Percentiles rank a stretch among this genome's conserved stretches.
Conservation (phyloP, 352 stramenopile genomes). For the Globisporangium cederbergense region DNA sequence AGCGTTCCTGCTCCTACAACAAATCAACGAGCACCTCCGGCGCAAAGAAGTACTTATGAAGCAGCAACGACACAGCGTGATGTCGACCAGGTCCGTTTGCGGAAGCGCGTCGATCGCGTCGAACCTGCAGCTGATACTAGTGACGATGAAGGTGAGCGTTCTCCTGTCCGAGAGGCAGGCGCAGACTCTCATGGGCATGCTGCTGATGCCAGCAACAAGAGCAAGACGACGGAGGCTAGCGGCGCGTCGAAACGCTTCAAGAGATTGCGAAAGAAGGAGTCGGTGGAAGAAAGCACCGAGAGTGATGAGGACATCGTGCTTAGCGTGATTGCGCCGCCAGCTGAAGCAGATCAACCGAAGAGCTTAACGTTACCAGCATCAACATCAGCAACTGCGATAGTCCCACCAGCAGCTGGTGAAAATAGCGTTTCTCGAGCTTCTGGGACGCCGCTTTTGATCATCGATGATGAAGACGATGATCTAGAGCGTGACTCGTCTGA, state of each 20-base stretch:
- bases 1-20: not conserved
- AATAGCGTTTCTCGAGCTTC: not conserved
- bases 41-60: not conserved
- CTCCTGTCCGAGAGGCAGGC: not conserved
- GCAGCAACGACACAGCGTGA: not conserved
- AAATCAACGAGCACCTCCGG: not conserved
- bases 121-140: not conserved
- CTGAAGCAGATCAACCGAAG: not conserved
- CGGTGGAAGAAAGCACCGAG: slow-evolving; percentile 5
- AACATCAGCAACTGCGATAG: not conserved
- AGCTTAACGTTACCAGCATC: not conserved
- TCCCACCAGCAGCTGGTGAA: not conserved
- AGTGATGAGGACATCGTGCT: slow-evolving; percentile 11
- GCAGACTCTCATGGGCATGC: not conserved
- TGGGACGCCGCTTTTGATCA: not conserved
- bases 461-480: slow-evolving; percentile 43
- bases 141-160: not conserved
- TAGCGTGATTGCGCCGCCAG: not conserved
- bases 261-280: slow-evolving; percentile 7
- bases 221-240: not conserved
- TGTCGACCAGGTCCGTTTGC: not conserved
- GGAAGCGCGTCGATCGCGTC: not conserved
- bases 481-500: slow-evolving; percentile 15
- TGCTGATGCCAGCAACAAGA: slow-evolving; percentile 1
- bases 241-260: slow-evolving; percentile 13